Evolutionary conservation across 768 basidiomycete genomes (phyloP).

Genomic region (Collybia mongolica): DNA sequence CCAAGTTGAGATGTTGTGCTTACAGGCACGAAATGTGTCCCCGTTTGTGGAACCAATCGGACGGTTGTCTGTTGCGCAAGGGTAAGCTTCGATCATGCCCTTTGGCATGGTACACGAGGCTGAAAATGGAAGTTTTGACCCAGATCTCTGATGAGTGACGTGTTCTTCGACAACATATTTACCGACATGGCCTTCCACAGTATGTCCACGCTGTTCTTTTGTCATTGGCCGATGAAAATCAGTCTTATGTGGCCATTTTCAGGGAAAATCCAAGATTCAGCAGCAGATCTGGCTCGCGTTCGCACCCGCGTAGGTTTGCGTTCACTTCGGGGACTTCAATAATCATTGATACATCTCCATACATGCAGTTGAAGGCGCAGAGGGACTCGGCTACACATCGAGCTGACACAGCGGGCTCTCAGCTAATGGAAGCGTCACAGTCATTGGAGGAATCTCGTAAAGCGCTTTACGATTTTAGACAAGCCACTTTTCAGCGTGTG

Average conservation of each 20-base stretch:
- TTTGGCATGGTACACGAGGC: background rate
- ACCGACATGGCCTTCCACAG: constrained; percentile 42
- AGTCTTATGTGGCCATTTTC: background rate
- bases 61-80: constrained; percentile 34
- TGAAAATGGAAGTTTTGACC: background rate
- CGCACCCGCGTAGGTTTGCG: constrained; percentile 27
- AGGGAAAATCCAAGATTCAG: constrained; percentile 39
- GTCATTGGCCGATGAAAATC: too few relatives aligned
- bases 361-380: constrained; percentile 28
- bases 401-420: constrained; percentile 25
- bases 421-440: constrained; percentile 23
- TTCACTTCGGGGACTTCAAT: background rate
- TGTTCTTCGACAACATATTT: constrained; percentile 43
- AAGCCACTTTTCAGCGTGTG: constrained; percentile 32
- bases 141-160: constrained; percentile 36
- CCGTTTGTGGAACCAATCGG: constrained; percentile 36
- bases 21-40: constrained; percentile 36
- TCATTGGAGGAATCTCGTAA: constrained; percentile 22
- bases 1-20: constrained; percentile 32
- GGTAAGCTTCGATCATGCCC: constrained; percentile 20
- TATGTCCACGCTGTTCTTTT: constrained; percentile 16
- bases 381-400: constrained; percentile 26
- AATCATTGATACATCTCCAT: background rate
- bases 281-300: constrained; percentile 32
- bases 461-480: constrained; percentile 28